These are phyloP conservation scores for Xylariaceae sp. DNA, from an alignment of 2,329 filamentous ascomycete genomes.

Conservation along the genomic window DNA sequence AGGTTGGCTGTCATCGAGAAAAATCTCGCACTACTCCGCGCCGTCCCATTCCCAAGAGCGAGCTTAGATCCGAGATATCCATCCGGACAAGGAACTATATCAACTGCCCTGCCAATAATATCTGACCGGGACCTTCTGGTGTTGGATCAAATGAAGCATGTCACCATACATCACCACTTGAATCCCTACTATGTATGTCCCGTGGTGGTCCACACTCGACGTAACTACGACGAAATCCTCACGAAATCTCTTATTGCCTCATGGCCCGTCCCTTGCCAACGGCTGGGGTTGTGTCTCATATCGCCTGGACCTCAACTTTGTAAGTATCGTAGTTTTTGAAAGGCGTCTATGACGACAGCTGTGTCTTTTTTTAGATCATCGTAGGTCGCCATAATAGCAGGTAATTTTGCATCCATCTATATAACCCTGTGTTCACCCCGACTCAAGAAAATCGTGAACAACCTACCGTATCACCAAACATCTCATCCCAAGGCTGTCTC, in stretches of 20 bases:
- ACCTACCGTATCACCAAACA: neutral
- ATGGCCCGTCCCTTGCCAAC: neutral
- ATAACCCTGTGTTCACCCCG: neutral
- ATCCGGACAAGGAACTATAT: too few relatives aligned
- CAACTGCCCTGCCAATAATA: too few relatives aligned
- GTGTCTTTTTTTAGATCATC: too few relatives aligned
- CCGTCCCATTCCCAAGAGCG: neutral
- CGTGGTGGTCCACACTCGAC: too few relatives aligned
- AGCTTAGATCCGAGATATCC: neutral
- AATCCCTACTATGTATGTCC: neutral
- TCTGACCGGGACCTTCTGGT: too few relatives aligned
- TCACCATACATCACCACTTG: slow-evolving; percentile 1
- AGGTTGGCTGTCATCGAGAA: neutral
- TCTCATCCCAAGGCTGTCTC: neutral
- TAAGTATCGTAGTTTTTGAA: neutral
- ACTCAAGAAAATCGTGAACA: neutral
- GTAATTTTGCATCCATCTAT: too few relatives aligned
- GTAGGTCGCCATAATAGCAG: neutral
- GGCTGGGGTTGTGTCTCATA: too few relatives aligned
- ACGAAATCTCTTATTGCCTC: neutral
- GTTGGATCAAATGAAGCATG: neutral
- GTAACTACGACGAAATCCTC: neutral
- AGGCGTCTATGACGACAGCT: slow-evolving; percentile 26
- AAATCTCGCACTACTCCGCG: neutral
- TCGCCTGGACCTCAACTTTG: neutral